Percentiles rank a stretch among this genome's conserved stretches.
Evolutionary conservation across 352 stramenopile species (phyloP).

Genomic region (Globisporangium echinulatum): DNA sequence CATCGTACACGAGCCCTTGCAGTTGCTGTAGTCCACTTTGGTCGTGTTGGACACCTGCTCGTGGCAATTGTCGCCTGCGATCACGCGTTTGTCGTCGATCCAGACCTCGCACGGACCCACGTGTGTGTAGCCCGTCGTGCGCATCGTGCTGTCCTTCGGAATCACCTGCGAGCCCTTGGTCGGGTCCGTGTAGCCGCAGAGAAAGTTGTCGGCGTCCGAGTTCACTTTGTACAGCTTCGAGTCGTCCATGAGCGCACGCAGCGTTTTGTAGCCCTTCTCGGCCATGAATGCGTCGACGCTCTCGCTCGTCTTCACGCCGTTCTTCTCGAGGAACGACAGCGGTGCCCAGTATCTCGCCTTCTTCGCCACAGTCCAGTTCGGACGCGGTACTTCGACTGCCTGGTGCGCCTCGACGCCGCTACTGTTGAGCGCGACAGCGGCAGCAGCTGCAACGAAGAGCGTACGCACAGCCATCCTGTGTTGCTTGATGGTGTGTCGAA

Average conservation of each 20-base stretch:
- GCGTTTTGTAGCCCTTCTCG: constrained; percentile 13
- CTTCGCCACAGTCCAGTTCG: constrained; percentile 13
- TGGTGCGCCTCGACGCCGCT: constrained; percentile 7
- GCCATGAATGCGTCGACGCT: constrained; percentile 13
- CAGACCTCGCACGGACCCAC: constrained; percentile 57
- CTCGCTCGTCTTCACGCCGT: constrained; percentile 16
- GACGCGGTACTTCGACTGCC: constrained; percentile 11
- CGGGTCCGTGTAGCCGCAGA: constrained; percentile 12
- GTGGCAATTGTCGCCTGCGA: constrained; percentile 40
- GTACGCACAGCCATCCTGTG: background rate
- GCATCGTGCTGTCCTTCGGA: constrained; percentile 21
- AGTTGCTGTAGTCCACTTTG: constrained; percentile 43
- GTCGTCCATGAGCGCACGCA: constrained; percentile 17
- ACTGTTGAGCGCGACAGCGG: constrained; percentile 3
- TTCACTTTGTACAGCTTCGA: constrained; percentile 16
- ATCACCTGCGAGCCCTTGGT: constrained; percentile 11
- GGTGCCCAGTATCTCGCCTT: constrained; percentile 16
- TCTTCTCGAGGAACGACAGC: constrained; percentile 26
- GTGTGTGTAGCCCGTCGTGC: constrained; percentile 47
- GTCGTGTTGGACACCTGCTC: constrained; percentile 13
- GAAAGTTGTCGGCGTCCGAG: constrained; percentile 12
- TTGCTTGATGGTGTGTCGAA: background rate
- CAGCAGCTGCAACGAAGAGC: background rate
- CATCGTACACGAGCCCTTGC: constrained; percentile 33
- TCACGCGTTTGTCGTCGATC: constrained; percentile 37